Evolutionary conservation across 257 asterid genomes (phyloP).

Genomic region (Nyctanthes arbortristis): DNA sequence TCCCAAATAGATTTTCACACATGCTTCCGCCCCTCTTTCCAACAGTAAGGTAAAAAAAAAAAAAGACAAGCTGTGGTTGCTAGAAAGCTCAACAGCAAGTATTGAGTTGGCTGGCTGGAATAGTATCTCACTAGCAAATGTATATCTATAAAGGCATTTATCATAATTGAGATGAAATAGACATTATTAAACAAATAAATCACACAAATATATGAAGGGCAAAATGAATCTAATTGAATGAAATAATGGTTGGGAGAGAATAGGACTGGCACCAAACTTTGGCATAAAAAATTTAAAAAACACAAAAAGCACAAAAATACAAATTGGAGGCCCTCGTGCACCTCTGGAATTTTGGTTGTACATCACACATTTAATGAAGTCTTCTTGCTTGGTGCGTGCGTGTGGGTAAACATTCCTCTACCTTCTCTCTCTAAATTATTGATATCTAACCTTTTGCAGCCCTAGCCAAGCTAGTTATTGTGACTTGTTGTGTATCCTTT

Average conservation of each 20-base stretch:
- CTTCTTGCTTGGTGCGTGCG: constrained; percentile 56
- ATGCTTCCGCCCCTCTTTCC: not conserved
- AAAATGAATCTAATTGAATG: constrained; percentile 29
- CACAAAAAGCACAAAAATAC: constrained; percentile 52
- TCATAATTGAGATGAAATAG: constrained; percentile 12
- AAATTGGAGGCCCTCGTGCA: constrained; percentile 86
- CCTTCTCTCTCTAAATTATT: constrained; percentile 35
- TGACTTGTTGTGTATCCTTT: constrained; percentile 34
- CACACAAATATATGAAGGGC: constrained; percentile 14
- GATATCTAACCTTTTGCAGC: constrained; percentile 40
- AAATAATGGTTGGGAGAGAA: constrained; percentile 41
- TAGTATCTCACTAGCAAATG: constrained; percentile 7
- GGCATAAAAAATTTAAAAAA: not conserved
- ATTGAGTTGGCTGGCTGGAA: constrained; percentile 2
- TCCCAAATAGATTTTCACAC: not conserved
- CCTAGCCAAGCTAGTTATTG: constrained; percentile 21
- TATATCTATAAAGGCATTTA: constrained; percentile 27
- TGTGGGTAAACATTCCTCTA: constrained; percentile 61
- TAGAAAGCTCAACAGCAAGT: not conserved
- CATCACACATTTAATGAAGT: constrained; percentile 69
- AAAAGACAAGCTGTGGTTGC: not conserved
- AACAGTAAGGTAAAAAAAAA: not conserved
- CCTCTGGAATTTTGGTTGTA: constrained; percentile 58
- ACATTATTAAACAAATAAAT: constrained; percentile 11
- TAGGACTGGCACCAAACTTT: constrained; percentile 39